Conservation (phyloP, 352 stramenopile genomes). For the Phytophthora pluvialis region DNA sequence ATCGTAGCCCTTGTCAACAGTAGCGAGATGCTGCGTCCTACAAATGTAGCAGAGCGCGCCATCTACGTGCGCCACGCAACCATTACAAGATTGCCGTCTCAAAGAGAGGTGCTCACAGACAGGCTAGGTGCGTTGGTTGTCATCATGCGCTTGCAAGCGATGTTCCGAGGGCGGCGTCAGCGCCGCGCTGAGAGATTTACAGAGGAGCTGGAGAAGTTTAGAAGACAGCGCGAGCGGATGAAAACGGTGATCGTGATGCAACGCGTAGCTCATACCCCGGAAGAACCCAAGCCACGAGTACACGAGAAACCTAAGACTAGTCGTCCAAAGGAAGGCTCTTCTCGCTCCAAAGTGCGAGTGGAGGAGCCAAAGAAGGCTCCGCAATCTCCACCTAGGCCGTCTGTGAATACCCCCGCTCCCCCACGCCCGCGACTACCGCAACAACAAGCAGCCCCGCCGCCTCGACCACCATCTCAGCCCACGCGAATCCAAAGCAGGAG, state of each 20-base stretch:
- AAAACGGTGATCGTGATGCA: constrained; percentile 40
- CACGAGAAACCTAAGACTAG: constrained; percentile 1
- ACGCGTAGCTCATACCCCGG: constrained; percentile 17
- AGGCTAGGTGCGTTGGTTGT: constrained; percentile 31
- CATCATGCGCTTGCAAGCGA: constrained; percentile 42
- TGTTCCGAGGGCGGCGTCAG: constrained; percentile 39
- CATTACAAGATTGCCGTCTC: constrained; percentile 12
- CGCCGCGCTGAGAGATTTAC: constrained; percentile 37
- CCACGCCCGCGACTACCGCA: background rate
- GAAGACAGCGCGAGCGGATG: constrained; percentile 34
- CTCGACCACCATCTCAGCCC: constrained; percentile 3
- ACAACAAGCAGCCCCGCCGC: background rate
- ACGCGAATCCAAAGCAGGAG: constrained; percentile 12
- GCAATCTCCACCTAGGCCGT: constrained; percentile 4
- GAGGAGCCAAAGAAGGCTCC: constrained; percentile 8
- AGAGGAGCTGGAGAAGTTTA: constrained; percentile 40
- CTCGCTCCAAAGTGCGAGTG: constrained; percentile 10
- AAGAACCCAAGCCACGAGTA: constrained; percentile 15
- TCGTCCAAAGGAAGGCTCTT: constrained; percentile 1
- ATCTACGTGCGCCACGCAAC: constrained; percentile 15
- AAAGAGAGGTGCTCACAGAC: constrained; percentile 14
- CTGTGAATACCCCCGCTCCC: background rate
- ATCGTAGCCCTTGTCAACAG: constrained; percentile 17
- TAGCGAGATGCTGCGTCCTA: constrained; percentile 15
- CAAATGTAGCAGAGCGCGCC: background rate